Evolutionary conservation across 768 basidiomycete species (phyloP).

Genomic region (Exsudoporus frostii): DNA sequence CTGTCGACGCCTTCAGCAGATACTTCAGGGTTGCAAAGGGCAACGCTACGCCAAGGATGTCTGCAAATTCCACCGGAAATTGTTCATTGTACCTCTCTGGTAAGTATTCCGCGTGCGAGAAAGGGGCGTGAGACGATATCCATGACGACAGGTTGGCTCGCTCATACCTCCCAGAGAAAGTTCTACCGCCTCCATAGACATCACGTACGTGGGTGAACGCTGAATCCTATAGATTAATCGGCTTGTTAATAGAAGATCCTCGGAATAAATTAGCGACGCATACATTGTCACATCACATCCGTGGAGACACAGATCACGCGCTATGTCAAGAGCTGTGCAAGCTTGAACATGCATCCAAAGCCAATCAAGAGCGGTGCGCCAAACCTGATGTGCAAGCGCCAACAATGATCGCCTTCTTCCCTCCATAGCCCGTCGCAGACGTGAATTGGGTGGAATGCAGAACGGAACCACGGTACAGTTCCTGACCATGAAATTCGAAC

Average conservation of each 20-base stretch:
- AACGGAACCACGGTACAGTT: constrained; percentile 48
- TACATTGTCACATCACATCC: constrained; percentile 31
- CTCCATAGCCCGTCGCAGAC: constrained; percentile 42
- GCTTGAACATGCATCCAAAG: neutral
- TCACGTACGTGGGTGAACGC: constrained; percentile 29
- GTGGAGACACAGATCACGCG: constrained; percentile 30
- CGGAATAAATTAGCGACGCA: constrained; percentile 9
- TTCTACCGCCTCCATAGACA: constrained; percentile 14
- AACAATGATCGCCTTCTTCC: constrained; percentile 64
- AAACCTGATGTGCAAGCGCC: constrained; percentile 61
- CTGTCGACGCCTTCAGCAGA: constrained; percentile 5
- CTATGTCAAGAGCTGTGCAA: constrained; percentile 37
- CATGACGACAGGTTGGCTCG: neutral
- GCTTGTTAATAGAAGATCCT: constrained; percentile 25
- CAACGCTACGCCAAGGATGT: constrained; percentile 20
- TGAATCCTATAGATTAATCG: constrained; percentile 19
- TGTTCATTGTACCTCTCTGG: constrained; percentile 27
- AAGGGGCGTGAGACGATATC: neutral
- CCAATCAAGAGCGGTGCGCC: neutral
- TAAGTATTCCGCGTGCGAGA: neutral
- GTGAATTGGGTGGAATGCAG: constrained; percentile 53
- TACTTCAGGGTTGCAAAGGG: constrained; percentile 20
- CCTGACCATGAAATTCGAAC: constrained; percentile 26
- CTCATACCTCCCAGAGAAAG: constrained; percentile 14
- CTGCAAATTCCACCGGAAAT: constrained; percentile 26